Evolutionary conservation across 202 grass and related monocot species (phyloP).

Genomic region (Elaeis oleifera): DNA sequence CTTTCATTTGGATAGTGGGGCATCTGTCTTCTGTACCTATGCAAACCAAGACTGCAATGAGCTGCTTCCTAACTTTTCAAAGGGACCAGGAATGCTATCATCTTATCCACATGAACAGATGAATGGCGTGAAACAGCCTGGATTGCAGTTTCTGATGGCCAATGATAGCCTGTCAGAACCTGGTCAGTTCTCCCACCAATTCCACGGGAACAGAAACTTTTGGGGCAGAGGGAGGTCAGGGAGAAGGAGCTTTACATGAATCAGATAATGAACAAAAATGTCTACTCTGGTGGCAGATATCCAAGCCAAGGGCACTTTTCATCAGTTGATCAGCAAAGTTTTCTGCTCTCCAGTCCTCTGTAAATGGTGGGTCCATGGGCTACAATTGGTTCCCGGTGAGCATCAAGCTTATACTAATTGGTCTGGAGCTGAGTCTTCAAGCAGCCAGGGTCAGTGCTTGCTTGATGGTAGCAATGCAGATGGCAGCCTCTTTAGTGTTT

Average conservation of each 20-base stretch:
- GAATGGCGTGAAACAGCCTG: slow-evolving; percentile 29
- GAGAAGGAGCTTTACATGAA: slow-evolving; percentile 15
- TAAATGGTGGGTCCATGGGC: slow-evolving; percentile 17
- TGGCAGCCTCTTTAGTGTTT: slow-evolving; percentile 42
- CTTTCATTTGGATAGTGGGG: slow-evolving; percentile 24
- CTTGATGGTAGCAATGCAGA: slow-evolving; percentile 28
- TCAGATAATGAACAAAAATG: slow-evolving; percentile 26
- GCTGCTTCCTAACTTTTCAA: slow-evolving; percentile 23
- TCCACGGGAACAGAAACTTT: slow-evolving; percentile 24
- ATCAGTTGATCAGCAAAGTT: slow-evolving; percentile 26
- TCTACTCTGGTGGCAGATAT: slow-evolving; percentile 24
- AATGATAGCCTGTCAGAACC: slow-evolving; percentile 23
- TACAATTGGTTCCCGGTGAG: slow-evolving; percentile 28
- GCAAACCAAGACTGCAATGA: slow-evolving; percentile 27
- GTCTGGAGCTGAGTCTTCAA: slow-evolving; percentile 21
- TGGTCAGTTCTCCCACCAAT: slow-evolving; percentile 15
- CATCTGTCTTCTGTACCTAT: slow-evolving; percentile 26
- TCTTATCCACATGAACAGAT: slow-evolving; percentile 26
- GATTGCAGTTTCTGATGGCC: slow-evolving; percentile 26
- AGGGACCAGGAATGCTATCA: slow-evolving; percentile 10
- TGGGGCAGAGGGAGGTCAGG: slow-evolving; percentile 8
- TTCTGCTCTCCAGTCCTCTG: slow-evolving; percentile 9
- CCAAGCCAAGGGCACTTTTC: slow-evolving; percentile 23
- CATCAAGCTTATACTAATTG: slow-evolving; percentile 29
- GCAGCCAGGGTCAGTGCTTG: slow-evolving; percentile 25